These are phyloP conservation scores for Crithidia expoeki DNA, from an alignment of 208 protist genomes.

Conservation along the genomic window DNA sequence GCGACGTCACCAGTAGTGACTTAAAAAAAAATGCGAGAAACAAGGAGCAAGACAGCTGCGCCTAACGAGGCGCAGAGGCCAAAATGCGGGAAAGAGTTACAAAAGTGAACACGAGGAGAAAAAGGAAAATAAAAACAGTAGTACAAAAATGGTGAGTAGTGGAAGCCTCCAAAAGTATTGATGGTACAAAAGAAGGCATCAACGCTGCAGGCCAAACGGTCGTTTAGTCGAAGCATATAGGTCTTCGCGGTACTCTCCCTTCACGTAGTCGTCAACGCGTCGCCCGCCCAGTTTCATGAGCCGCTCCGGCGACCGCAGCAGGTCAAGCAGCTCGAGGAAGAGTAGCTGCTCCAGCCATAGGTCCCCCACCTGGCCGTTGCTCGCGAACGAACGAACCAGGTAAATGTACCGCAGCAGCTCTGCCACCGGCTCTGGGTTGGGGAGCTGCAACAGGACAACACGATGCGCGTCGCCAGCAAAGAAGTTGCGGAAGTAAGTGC, in stretches of 20 bases:
- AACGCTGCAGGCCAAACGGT: constrained; percentile 33
- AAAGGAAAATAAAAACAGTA: too few species aligned
- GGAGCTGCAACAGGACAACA: constrained; percentile 55
- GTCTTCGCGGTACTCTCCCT: constrained; percentile 25
- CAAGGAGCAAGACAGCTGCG: too few species aligned
- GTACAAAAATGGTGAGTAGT: neutral
- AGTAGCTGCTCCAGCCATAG: constrained; percentile 73
- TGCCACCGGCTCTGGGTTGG: constrained; percentile 58
- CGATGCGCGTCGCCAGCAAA: constrained; percentile 58
- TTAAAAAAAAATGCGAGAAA: neutral
- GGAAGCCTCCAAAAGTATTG: neutral
- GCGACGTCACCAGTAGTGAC: neutral
- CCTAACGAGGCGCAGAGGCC: too few species aligned
- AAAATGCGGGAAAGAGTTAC: too few species aligned
- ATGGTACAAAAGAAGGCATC: neutral
- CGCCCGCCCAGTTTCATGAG: constrained; percentile 52
- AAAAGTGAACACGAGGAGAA: too few species aligned
- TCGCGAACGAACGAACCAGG: constrained; percentile 48
- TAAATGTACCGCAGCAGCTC: constrained; percentile 64
- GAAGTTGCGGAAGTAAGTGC: constrained; percentile 50
- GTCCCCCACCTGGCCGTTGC: constrained; percentile 46
- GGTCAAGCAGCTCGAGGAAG: constrained; percentile 72
- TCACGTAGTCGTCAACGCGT: constrained; percentile 57
- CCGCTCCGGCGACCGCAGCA: constrained; percentile 57
- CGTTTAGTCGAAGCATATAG: constrained; percentile 33